phyloP scores from a whole-genome alignment of 805 yeast species.

The Schizosaccharomyces cryophilus region DNA sequence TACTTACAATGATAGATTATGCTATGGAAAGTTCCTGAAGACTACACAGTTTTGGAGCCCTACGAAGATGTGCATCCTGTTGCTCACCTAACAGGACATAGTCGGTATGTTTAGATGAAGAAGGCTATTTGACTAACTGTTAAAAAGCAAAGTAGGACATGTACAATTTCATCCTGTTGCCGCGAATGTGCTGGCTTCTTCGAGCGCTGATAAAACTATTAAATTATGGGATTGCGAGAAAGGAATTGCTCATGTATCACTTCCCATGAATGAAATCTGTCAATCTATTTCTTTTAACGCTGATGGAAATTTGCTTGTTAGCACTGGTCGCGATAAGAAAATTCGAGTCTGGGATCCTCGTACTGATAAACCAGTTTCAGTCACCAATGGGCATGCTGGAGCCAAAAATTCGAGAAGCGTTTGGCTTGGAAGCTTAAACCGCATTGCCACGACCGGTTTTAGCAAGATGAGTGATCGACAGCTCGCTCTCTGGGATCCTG shows the following conservation, averaged over 20 bases:
- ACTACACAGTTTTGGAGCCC: conserved; percentile 28
- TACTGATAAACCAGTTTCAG: conserved; percentile 44
- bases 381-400: conserved; percentile 78
- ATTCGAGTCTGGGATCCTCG: conserved; percentile 82
- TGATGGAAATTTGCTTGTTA: conserved; percentile 67
- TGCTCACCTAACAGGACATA: conserved; percentile 57
- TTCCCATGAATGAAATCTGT: conserved; percentile 72
- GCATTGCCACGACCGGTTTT: conserved; percentile 84
- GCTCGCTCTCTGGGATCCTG: conserved; percentile 77
- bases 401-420: conserved; percentile 72
- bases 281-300: conserved; percentile 82
- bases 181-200: conserved; percentile 60
- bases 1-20: conserved; percentile 21
- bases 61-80: conserved; percentile 47
- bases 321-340: conserved; percentile 74
- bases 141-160: conserved; percentile 62
- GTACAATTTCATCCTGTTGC: conserved; percentile 77
- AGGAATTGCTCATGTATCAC: conserved; percentile 43
- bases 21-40: conserved; percentile 70
- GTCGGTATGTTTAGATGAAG: conserved; percentile 10
- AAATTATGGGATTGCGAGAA: conserved; percentile 73
- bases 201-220: conserved; percentile 74
- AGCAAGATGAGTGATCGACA: conserved; percentile 84
- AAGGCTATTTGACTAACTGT: not conserved
- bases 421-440: conserved; percentile 73